phyloP scores from a whole-genome alignment of 2,329 filamentous ascomycete species.

The Arthrobotrys sinensis region DNA sequence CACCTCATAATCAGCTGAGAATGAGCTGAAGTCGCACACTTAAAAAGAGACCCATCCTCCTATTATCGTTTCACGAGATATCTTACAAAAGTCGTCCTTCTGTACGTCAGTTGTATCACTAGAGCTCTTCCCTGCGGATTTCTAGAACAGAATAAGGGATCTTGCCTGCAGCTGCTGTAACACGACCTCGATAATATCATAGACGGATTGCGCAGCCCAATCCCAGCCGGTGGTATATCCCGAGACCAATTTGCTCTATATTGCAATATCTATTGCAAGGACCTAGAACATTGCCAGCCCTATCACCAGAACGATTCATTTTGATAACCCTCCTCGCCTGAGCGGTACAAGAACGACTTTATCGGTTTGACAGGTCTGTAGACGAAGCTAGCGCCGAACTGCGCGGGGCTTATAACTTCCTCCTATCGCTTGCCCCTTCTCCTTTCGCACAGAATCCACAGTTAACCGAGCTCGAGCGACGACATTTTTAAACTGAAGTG shows the following conservation, averaged over 20 bases:
- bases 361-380: conserved; percentile 54
- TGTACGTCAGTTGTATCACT: conserved; percentile 19
- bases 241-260: not conserved
- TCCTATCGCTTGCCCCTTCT: conserved; percentile 28
- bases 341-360: conserved; percentile 21
- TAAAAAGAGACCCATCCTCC: conserved; percentile 37
- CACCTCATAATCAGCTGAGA: conserved; percentile 44
- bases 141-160: conserved; percentile 24
- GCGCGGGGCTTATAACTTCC: conserved; percentile 34
- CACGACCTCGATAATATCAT: conserved; percentile 22
- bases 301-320: conserved; percentile 12
- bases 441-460: conserved; percentile 16
- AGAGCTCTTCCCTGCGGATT: conserved; percentile 10
- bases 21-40: conserved; percentile 34
- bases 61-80: conserved; percentile 14
- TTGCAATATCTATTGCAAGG: not conserved
- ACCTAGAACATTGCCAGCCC: conserved; percentile 6
- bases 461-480: conserved; percentile 4
- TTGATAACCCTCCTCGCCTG: conserved; percentile 33
- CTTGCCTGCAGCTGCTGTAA: conserved; percentile 37
- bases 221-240: conserved; percentile 6
- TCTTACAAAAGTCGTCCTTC: conserved; percentile 7
- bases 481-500: not conserved
- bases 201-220: not conserved
- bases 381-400: conserved; percentile 26